phyloP scores from a whole-genome alignment of 495 filamentous ascomycete species.

The Glonium stellatum region DNA sequence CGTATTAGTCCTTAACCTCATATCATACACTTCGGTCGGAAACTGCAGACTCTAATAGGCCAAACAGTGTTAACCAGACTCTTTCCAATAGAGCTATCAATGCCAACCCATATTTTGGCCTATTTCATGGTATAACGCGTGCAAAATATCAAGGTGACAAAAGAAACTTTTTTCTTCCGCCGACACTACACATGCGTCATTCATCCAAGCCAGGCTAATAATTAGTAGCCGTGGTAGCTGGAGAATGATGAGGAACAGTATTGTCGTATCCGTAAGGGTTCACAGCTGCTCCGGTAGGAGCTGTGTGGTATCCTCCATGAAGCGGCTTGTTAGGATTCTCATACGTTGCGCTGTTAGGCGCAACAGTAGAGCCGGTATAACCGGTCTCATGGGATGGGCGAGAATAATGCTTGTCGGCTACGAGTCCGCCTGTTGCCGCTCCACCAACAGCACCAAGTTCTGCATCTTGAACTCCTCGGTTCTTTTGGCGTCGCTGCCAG shows the following conservation, averaged over 20 bases:
- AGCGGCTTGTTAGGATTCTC: slow-evolving; percentile 22
- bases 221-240: neutral
- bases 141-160: neutral
- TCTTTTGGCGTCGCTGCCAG: slow-evolving; percentile 44
- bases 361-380: slow-evolving; percentile 34
- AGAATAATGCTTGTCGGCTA: slow-evolving; percentile 15
- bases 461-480: slow-evolving; percentile 21
- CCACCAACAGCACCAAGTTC: slow-evolving; percentile 26
- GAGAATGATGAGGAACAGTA: neutral
- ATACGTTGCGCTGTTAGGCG: slow-evolving; percentile 14
- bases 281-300: slow-evolving; percentile 18
- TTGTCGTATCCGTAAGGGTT: slow-evolving; percentile 4
- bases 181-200: neutral
- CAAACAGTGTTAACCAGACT: neutral
- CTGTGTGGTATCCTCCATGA: slow-evolving; percentile 27
- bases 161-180: neutral
- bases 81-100: neutral
- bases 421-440: slow-evolving; percentile 12
- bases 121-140: slow-evolving; percentile 5
- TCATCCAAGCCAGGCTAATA: neutral
- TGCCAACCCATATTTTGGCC: neutral
- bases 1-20: neutral
- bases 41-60: no score
- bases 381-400: slow-evolving; percentile 34
- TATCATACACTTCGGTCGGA: neutral